Percentiles rank a stretch among this genome's conserved stretches.
Conservation (phyloP, 2,329 filamentous ascomycete species). For the Phialophora tarda region DNA sequence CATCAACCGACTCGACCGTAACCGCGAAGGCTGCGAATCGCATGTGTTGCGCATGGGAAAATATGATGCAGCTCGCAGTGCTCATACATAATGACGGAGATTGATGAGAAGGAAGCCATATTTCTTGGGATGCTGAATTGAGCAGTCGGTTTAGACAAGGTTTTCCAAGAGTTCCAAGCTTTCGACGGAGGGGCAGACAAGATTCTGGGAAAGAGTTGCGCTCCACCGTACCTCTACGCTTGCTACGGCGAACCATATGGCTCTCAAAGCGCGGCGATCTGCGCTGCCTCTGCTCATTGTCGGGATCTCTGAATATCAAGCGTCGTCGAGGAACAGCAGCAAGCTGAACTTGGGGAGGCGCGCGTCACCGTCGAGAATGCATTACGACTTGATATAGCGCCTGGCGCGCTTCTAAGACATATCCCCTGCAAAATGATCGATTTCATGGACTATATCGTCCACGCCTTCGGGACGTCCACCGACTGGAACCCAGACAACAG, state of each 20-base stretch:
- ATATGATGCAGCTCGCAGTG: neutral
- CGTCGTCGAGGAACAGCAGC: neutral
- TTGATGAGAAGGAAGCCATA: neutral
- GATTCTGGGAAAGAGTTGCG: neutral
- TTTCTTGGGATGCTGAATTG: neutral
- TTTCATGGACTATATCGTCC: constrained; percentile 97
- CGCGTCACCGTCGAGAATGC: constrained; percentile 5
- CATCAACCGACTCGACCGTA: neutral
- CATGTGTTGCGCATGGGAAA: neutral
- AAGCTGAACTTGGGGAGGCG: neutral
- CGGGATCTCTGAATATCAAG: neutral
- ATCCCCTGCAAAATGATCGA: constrained; percentile 71
- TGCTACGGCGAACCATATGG: neutral
- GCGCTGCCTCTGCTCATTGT: neutral
- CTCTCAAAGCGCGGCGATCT: neutral
- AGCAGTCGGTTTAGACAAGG: constrained; percentile 11
- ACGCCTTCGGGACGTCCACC: constrained; percentile 84
- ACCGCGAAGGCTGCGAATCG: neutral
- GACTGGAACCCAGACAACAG: constrained; percentile 92
- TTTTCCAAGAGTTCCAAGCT: constrained; percentile 12
- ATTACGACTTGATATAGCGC: constrained; percentile 33
- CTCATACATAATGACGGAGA: neutral
- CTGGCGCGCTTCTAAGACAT: constrained; percentile 17
- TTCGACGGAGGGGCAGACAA: constrained; percentile 2
- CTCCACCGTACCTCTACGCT: neutral